Base-by-base conservation (phyloP, 2,329 filamentous ascomycete species). In the Colletotrichum magnum region DNA sequence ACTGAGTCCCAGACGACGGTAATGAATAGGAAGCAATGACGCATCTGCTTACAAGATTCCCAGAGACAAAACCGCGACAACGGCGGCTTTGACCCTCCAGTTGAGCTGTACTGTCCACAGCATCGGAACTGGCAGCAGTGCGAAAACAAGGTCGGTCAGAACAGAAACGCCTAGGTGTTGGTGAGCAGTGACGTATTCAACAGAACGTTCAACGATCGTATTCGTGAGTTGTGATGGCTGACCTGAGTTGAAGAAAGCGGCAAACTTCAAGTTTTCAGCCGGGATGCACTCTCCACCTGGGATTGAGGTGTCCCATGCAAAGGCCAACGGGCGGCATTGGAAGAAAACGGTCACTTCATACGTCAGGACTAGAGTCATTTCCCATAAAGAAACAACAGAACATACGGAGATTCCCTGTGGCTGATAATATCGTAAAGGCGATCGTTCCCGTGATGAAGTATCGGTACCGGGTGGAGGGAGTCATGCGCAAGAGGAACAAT, bases 61-160 rank as follows among this genome's bases (percentile, higher is more conserved):
- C 9, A 78, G 68, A 1, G 73, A 74, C 18, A 78, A 63, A 10
- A 78, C 74, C 4, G 41, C 72, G 1, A 73, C 70, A 2, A 78
- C 69, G 24, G 75, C 73, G 0, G 71, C 58, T 56, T 76, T 77
- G 59, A 74, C 73, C 47, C 68, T 74, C 64, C 72, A 72, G 68
- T 75, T 78, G 43, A 78, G 69, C 58, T 77, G 74, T 1, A 78
- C 73, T 0, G 72, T 74, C 75, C 75, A 77, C 1, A 78, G 63
- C 58, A 77, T 76, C 1, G 75, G 75, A 2, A 76, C 64, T 1
- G 75, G 75, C 0, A 77, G 65, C 2, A 78, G 26, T 2, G 76
- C 76, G 47, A 78, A 77, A 13, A 75, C 41, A 7, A 77, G 48
- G 45, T 78, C 76, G 16, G 75, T 76, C 21, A 75, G 48, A 12